These are phyloP conservation scores for Fusarium agapanthi DNA, from an alignment of 2,329 filamentous ascomycete species.

Conservation along the genomic window DNA sequence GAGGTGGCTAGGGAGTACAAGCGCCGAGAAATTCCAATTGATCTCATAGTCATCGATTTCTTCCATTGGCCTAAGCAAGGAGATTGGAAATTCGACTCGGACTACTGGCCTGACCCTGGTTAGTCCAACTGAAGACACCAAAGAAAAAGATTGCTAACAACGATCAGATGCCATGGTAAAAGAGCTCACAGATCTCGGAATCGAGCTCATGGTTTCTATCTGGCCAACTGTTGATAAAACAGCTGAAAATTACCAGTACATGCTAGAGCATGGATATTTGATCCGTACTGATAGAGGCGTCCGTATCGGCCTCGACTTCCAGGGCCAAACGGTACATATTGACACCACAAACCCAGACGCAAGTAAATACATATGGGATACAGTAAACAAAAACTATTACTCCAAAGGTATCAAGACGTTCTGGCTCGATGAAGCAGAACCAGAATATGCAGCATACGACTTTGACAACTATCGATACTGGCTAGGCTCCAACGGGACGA, in stretches of 20 bases:
- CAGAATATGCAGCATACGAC: conserved; percentile 71
- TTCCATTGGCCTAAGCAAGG: conserved; percentile 75
- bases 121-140: conserved; percentile 8
- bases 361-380: conserved; percentile 66
- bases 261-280: conserved; percentile 68
- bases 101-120: conserved; percentile 72
- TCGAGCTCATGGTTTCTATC: conserved; percentile 75
- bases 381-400: conserved; percentile 68
- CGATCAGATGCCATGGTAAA: conserved; percentile 65
- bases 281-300: conserved; percentile 69
- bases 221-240: conserved; percentile 72
- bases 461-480: conserved; percentile 67
- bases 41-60: conserved; percentile 73
- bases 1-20: conserved; percentile 68
- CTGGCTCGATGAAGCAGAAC: conserved; percentile 76
- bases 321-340: conserved; percentile 67
- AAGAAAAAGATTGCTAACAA: not conserved
- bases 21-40: conserved; percentile 63
- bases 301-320: conserved; percentile 65
- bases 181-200: conserved; percentile 65
- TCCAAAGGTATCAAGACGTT: conserved; percentile 69
- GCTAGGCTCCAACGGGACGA: conserved; percentile 46
- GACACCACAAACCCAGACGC: conserved; percentile 71
- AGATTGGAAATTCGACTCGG: conserved; percentile 72
- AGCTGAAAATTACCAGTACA: conserved; percentile 68